Evolutionary conservation across 2,329 filamentous ascomycete species (phyloP).

Genomic region (Ophiosphaerella herpotricha): DNA sequence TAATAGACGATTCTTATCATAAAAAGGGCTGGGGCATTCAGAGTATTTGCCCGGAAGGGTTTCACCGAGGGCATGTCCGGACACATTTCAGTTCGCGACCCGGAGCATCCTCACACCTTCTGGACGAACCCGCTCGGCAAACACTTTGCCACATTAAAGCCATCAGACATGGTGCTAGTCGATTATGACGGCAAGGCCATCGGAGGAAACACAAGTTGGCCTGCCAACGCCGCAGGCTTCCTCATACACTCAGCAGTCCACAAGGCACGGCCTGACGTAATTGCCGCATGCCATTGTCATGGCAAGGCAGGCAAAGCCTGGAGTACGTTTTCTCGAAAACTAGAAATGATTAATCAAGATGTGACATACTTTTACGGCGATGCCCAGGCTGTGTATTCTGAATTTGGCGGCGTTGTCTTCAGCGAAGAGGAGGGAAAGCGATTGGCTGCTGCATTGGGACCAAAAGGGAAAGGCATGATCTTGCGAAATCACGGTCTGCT

Average conservation of each 20-base stretch:
- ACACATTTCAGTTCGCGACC: conserved; percentile 70
- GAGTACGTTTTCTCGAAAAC: conserved; percentile 65
- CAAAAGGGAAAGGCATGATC: conserved; percentile 65
- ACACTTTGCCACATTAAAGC: conserved; percentile 68
- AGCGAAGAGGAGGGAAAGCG: conserved; percentile 66
- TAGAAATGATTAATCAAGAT: conserved; percentile 75
- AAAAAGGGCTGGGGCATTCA: conserved; percentile 18
- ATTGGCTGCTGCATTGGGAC: conserved; percentile 67
- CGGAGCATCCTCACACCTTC: conserved; percentile 63
- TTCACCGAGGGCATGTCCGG: conserved; percentile 72
- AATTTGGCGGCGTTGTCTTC: conserved; percentile 68
- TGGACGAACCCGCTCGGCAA: conserved; percentile 72
- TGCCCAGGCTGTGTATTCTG: conserved; percentile 67
- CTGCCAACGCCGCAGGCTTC: conserved; percentile 71
- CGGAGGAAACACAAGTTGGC: conserved; percentile 63
- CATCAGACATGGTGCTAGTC: conserved; percentile 69
- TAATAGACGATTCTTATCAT: too few species aligned
- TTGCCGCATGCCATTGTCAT: conserved; percentile 72
- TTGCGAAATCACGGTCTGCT: conserved; percentile 74
- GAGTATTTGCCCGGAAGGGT: conserved; percentile 64
- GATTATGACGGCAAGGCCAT: conserved; percentile 66
- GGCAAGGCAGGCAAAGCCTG: conserved; percentile 69
- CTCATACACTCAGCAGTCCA: conserved; percentile 72
- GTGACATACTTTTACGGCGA: conserved; percentile 67
- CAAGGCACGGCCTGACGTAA: conserved; percentile 66